Evolutionary conservation across 2,329 filamentous ascomycete species (phyloP).

Genomic region (Catunica adiposa): DNA sequence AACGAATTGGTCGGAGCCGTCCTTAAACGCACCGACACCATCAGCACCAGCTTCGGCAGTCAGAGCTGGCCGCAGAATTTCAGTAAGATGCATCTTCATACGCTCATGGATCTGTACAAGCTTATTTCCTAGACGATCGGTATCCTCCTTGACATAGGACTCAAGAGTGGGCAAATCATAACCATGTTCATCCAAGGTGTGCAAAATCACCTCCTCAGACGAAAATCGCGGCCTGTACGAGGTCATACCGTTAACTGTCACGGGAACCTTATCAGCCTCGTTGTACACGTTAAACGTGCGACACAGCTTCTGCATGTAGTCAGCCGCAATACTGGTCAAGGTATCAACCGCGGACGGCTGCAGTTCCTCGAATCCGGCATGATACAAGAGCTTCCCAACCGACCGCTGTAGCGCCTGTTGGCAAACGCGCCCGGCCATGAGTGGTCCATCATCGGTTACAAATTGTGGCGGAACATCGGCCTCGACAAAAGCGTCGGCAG

Average conservation of each 20-base stretch:
- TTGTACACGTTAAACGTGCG: constrained; percentile 66
- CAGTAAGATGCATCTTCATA: constrained; percentile 84
- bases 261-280: constrained; percentile 43
- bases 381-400: constrained; percentile 87
- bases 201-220: constrained; percentile 71
- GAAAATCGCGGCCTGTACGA: constrained; percentile 50
- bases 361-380: constrained; percentile 90
- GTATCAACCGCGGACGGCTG: constrained; percentile 87
- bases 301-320: constrained; percentile 77
- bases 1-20: constrained; percentile 92
- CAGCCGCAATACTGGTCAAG: constrained; percentile 72
- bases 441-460: constrained; percentile 69
- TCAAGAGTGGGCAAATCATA: constrained; percentile 69
- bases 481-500: constrained; percentile 79
- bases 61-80: constrained; percentile 79
- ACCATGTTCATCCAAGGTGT: constrained; percentile 71
- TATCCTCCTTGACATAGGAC: constrained; percentile 76
- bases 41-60: constrained; percentile 58
- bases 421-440: constrained; percentile 71
- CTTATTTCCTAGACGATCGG: constrained; percentile 70
- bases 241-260: constrained; percentile 31
- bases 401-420: constrained; percentile 75
- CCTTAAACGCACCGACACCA: constrained; percentile 80
- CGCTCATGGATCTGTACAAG: constrained; percentile 77
- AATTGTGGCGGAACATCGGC: constrained; percentile 78